Percentiles rank a stretch among this genome's conserved stretches.
Evolutionary conservation across 2,329 filamentous ascomycete genomes (phyloP).

Genomic region (Coniella lustricola): DNA sequence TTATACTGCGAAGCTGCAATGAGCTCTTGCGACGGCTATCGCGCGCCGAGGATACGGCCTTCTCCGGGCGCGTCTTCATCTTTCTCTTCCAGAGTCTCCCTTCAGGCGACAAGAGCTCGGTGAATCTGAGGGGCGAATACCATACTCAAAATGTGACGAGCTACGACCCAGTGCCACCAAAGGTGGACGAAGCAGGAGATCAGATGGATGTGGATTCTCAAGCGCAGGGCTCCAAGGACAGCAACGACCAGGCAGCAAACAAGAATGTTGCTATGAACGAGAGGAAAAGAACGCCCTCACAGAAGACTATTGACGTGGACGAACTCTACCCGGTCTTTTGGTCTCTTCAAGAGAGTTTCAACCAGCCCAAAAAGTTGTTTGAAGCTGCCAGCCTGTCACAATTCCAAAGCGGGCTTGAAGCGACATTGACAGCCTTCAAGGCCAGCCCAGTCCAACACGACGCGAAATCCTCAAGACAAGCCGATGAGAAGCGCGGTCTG

Average conservation of each 20-base stretch:
- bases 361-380: constrained; percentile 79
- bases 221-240: constrained; percentile 28
- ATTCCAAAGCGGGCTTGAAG: constrained; percentile 72
- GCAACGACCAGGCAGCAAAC: constrained; percentile 26
- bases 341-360: constrained; percentile 87
- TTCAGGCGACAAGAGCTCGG: constrained; percentile 91
- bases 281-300: constrained; percentile 33
- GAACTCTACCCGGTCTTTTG: constrained; percentile 87
- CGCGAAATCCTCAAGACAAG: constrained; percentile 40
- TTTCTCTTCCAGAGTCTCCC: constrained; percentile 98
- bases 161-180: constrained; percentile 55
- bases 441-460: constrained; percentile 43
- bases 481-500: constrained; percentile 57
- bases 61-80: constrained; percentile 95
- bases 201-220: constrained; percentile 62
- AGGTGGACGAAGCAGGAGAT: constrained; percentile 31
- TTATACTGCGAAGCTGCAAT: constrained; percentile 91
- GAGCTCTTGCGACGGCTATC: constrained; percentile 88
- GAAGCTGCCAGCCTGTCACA: constrained; percentile 63
- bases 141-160: constrained; percentile 90
- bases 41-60: constrained; percentile 93
- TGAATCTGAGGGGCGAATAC: constrained; percentile 92
- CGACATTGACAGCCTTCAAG: constrained; percentile 51
- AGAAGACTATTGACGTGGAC: constrained; percentile 58
- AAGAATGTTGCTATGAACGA: constrained; percentile 40